These are phyloP conservation scores for Komagataea norvegica DNA, from an alignment of 1,139 yeast genomes.

Conservation along the genomic window DNA sequence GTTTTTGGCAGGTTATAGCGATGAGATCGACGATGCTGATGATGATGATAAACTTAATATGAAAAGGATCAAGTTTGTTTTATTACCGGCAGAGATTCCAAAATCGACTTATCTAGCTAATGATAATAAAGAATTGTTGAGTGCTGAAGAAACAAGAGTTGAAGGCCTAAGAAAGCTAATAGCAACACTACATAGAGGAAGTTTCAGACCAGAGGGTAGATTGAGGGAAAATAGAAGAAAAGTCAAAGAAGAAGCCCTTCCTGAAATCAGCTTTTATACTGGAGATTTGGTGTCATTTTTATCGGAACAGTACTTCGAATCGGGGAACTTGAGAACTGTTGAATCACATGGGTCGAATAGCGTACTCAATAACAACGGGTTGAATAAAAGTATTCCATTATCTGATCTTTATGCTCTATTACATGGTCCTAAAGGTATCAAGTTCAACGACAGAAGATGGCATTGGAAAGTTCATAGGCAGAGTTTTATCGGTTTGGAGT, in stretches of 20 bases:
- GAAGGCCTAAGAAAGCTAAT: constrained; percentile 82
- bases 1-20: constrained; percentile 83
- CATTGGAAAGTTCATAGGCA: constrained; percentile 76
- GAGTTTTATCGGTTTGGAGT: constrained; percentile 81
- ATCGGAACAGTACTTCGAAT: constrained; percentile 39
- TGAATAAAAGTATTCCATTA: constrained; percentile 2
- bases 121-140: constrained; percentile 56
- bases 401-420: constrained; percentile 39
- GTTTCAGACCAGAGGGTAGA: constrained; percentile 38
- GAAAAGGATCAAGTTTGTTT: constrained; percentile 72
- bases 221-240: constrained; percentile 32
- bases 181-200: constrained; percentile 58
- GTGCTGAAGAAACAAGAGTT: constrained; percentile 77
- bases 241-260: constrained; percentile 47
- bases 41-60: constrained; percentile 55
- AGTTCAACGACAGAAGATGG: constrained; percentile 81
- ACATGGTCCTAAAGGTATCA: constrained; percentile 56
- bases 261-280: constrained; percentile 83
- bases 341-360: constrained; percentile 41
- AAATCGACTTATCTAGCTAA: constrained; percentile 39
- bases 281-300: constrained; percentile 75
- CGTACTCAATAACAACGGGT: constrained; percentile 30
- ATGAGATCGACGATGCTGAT: constrained; percentile 70
- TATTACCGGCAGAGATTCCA: constrained; percentile 70
- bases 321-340: constrained; percentile 31